These are phyloP conservation scores for Wickerhamomyces alni DNA, from an alignment of 805 yeast species.

Conservation along the genomic window DNA sequence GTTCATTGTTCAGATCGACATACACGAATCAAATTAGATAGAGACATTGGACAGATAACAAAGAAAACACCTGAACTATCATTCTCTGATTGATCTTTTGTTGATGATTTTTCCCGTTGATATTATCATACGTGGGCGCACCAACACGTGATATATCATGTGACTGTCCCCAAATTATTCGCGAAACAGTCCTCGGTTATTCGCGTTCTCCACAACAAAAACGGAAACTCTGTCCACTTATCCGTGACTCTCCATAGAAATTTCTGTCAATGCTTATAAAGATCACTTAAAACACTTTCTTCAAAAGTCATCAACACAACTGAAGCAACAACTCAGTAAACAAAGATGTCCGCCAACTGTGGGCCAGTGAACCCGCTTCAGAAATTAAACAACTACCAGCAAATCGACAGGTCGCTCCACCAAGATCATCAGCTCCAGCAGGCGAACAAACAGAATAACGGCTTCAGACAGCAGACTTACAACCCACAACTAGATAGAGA, in stretches of 20 bases:
- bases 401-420: conserved; percentile 21
- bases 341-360: conserved; percentile 9
- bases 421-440: conserved; percentile 12
- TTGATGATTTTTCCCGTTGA: too few relatives aligned
- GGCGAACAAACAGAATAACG: conserved; percentile 3
- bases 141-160: neutral
- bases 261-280: too few relatives aligned
- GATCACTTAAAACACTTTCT: too few relatives aligned
- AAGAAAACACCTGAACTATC: too few relatives aligned
- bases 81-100: too few relatives aligned
- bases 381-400: conserved; percentile 18
- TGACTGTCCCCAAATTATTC: too few relatives aligned
- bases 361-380: conserved; percentile 23
- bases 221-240: neutral
- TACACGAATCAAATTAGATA: conserved; percentile 1
- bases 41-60: too few relatives aligned
- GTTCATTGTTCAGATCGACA: too few relatives aligned
- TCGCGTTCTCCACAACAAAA: neutral
- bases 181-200: neutral
- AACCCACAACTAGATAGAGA: conserved; percentile 13
- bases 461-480: conserved; percentile 4
- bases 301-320: too few relatives aligned
- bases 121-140: too few relatives aligned
- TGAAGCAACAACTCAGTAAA: neutral
- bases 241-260: neutral